Base-by-base conservation (phyloP, 1,139 yeast genomes). In the Magnusiomyces fungicola region DNA sequence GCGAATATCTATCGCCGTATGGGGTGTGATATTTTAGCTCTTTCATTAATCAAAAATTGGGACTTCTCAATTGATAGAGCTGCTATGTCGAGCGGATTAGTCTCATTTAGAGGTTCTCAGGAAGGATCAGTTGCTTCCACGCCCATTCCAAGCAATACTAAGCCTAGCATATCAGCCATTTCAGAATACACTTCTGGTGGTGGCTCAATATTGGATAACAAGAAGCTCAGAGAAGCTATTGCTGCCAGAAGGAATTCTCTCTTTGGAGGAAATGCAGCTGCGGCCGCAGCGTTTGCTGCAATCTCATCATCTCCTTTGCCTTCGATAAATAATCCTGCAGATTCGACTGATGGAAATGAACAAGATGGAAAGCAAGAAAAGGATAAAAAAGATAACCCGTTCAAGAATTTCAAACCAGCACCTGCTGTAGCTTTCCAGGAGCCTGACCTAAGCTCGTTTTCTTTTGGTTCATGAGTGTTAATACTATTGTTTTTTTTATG, bases 1-100 rank as follows among this genome's bases (percentile, higher is more conserved):
- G 75, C 85, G 12, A 69, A 75, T 43, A 83, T 87, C 51, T 86
- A 88, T 60, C 72, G 79, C 14, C 72, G 95, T 52, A 88, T 90
- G 96, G 97, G 97, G 0, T 90, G 97, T 68, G 96, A 90, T 58
- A 77, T 81, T 55, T 65, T 90, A 44, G 81, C 90, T 0, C 62
- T 86, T 19, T 74, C 80, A 44, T 64, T 89, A 47, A 69, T 85
- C 2, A 70, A 71, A 47, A 78, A 77, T 52, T 90, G 97, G 97
- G 68, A 69, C 30, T 90, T 89, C 60, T 65, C 72, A 16, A n/a
- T 37, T 5, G 46, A 43, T 19, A 41, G 43, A 10, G 37, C 44
- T n/a, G 21, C 39, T 10, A 36, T 42, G 5, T 24, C 43, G 6
- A 25, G 3, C 6, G 36, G 32, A n/a, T 16, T 3, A 37, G 16